phyloP scores from a whole-genome alignment of 2,329 filamentous ascomycete genomes.

The Fusarium torulosum region DNA sequence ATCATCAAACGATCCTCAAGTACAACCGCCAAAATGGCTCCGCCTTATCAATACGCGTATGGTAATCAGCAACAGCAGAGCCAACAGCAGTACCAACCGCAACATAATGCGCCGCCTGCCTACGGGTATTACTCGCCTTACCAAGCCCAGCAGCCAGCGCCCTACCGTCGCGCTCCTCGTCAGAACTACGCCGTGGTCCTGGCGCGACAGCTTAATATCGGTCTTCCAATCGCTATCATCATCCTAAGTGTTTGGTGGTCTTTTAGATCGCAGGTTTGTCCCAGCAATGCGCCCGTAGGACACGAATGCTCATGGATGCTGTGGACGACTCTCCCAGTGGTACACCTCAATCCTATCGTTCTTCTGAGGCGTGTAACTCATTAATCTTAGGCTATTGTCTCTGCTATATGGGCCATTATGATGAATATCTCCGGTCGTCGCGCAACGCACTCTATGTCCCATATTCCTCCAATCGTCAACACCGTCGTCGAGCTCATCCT shows the following conservation, averaged over 20 bases:
- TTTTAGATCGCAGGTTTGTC: slow-evolving; percentile 38
- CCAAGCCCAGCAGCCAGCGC: slow-evolving; percentile 9
- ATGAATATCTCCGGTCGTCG: slow-evolving; percentile 43
- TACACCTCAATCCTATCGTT: slow-evolving; percentile 3
- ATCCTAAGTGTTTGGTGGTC: slow-evolving; percentile 58
- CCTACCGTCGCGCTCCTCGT: slow-evolving; percentile 15
- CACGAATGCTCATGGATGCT: slow-evolving; percentile 43
- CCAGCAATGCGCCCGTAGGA: slow-evolving; percentile 19
- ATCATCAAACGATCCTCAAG: neutral
- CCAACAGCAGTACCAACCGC: neutral
- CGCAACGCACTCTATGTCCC: slow-evolving; percentile 34
- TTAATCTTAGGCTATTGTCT: slow-evolving; percentile 26
- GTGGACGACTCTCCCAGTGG: slow-evolving; percentile 45
- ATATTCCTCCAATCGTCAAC: slow-evolving; percentile 34
- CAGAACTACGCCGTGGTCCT: slow-evolving; percentile 24
- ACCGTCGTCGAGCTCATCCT: slow-evolving; percentile 41
- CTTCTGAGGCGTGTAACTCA: neutral
- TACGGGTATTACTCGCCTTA: slow-evolving; percentile 29
- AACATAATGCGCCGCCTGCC: slow-evolving; percentile 18
- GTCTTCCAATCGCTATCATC: slow-evolving; percentile 54
- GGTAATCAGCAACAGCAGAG: slow-evolving; percentile 13
- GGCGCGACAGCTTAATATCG: slow-evolving; percentile 39
- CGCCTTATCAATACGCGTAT: slow-evolving; percentile 24
- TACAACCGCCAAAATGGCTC: slow-evolving; percentile 20
- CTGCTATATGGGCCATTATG: slow-evolving; percentile 40